Conservation (phyloP, 495 filamentous ascomycete species). For the Penicillium macrosclerotiorum region DNA sequence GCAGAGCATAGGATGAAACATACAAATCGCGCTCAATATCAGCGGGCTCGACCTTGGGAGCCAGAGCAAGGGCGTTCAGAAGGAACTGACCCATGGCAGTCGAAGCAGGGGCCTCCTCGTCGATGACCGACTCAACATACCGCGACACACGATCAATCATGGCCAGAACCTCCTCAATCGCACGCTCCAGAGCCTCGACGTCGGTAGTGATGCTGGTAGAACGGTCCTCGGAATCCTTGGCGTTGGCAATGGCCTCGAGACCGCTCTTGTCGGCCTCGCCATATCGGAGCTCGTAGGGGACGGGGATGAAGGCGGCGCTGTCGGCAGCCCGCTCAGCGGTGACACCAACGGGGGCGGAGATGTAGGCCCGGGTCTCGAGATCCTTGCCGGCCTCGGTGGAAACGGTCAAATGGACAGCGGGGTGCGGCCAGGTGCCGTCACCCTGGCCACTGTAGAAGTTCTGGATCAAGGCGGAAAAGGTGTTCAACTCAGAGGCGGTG, state of each 20-base stretch:
- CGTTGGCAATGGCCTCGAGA: slow-evolving; percentile 78
- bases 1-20: slow-evolving; percentile 25
- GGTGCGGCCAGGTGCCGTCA: slow-evolving; percentile 94
- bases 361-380: slow-evolving; percentile 85
- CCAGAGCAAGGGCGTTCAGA: slow-evolving; percentile 84
- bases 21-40: slow-evolving; percentile 94
- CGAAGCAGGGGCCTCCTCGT: slow-evolving; percentile 64
- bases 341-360: slow-evolving; percentile 90
- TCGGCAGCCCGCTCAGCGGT: slow-evolving; percentile 92
- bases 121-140: slow-evolving; percentile 83
- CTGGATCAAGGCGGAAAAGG: slow-evolving; percentile 95
- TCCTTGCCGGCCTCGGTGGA: slow-evolving; percentile 81
- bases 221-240: slow-evolving; percentile 75
- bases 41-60: slow-evolving; percentile 85
- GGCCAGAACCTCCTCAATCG: slow-evolving; percentile 78
- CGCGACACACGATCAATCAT: slow-evolving; percentile 86
- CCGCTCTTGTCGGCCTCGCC: slow-evolving; percentile 90
- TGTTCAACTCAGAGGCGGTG: slow-evolving; percentile 92
- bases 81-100: slow-evolving; percentile 91
- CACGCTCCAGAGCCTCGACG: slow-evolving; percentile 80
- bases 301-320: slow-evolving; percentile 92
- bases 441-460: slow-evolving; percentile 98
- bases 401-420: slow-evolving; percentile 92
- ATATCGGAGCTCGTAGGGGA: slow-evolving; percentile 88
- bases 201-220: slow-evolving; percentile 72